phyloP scores from a whole-genome alignment of 2,329 filamentous ascomycete genomes.

The Mollisiaceae sp. region DNA sequence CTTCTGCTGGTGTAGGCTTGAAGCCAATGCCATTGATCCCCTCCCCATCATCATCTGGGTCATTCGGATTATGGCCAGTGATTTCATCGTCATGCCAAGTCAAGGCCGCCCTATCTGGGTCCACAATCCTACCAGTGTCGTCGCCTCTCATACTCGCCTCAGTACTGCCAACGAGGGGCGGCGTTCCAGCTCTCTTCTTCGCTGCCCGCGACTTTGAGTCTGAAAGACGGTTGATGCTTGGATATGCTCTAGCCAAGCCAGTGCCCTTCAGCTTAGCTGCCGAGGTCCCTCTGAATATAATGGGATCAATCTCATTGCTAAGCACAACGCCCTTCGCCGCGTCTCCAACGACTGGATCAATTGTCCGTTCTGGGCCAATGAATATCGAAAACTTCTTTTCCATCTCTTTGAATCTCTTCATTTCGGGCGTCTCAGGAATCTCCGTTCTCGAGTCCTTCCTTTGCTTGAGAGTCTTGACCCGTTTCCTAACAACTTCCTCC shows the following conservation, averaged over 20 bases:
- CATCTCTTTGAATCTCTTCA: slow-evolving; percentile 16
- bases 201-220: slow-evolving; percentile 37
- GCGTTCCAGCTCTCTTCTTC: slow-evolving; percentile 38
- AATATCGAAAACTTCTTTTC: slow-evolving; percentile 27
- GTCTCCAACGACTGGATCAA: slow-evolving; percentile 27
- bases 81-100: slow-evolving; percentile 74
- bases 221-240: slow-evolving; percentile 38
- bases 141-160: slow-evolving; percentile 19
- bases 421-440: slow-evolving; percentile 38
- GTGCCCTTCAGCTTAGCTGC: slow-evolving; percentile 21
- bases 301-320: slow-evolving; percentile 36
- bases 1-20: slow-evolving; percentile 65
- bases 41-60: slow-evolving; percentile 69
- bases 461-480: slow-evolving; percentile 30
- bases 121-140: slow-evolving; percentile 25
- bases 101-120: slow-evolving; percentile 55
- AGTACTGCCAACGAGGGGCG: slow-evolving; percentile 28
- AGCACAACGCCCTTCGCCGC: slow-evolving; percentile 26
- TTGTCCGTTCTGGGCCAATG: slow-evolving; percentile 22
- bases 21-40: slow-evolving; percentile 73
- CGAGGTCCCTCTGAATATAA: slow-evolving; percentile 36
- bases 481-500: slow-evolving; percentile 35
- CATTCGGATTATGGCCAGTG: slow-evolving; percentile 67
- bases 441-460: slow-evolving; percentile 25
- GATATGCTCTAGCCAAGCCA: slow-evolving; percentile 35